These are phyloP conservation scores for Volvox carteri DNA, from an alignment of 163 green algal genomes.

Conservation along the genomic window DNA sequence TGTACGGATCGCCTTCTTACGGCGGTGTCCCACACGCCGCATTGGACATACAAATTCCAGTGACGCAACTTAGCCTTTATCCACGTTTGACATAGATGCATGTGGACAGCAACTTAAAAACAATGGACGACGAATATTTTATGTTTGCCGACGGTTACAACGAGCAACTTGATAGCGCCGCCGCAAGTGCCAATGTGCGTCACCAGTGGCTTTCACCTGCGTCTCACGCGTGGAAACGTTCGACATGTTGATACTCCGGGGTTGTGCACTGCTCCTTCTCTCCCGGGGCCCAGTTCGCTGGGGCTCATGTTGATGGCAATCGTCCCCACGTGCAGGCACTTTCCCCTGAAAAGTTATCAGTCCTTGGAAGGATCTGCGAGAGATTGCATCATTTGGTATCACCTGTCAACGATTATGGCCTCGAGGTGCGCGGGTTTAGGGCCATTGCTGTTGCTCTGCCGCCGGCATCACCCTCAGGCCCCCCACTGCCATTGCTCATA, in stretches of 20 bases:
- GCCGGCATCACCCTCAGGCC: background rate
- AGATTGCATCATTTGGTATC: background rate
- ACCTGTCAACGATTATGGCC: constrained; percentile 10
- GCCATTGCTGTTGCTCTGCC: background rate
- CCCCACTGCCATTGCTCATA: background rate
- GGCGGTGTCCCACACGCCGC: too few relatives aligned
- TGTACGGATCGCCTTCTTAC: too few relatives aligned
- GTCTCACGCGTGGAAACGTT: too few relatives aligned
- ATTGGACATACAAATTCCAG: background rate
- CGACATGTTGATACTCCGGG: too few relatives aligned
- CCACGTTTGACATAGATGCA: too few relatives aligned
- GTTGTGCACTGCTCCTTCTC: too few relatives aligned
- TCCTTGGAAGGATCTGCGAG: background rate
- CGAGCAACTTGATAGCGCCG: constrained; percentile 3
- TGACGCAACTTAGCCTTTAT: too few relatives aligned
- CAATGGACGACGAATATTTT: background rate
- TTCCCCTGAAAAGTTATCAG: background rate
- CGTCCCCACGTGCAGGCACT: background rate
- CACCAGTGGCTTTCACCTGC: too few relatives aligned
- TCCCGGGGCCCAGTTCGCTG: too few relatives aligned
- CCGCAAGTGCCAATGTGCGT: background rate
- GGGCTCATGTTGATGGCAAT: too few relatives aligned
- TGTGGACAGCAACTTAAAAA: too few relatives aligned
- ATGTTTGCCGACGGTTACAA: background rate
- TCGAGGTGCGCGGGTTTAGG: background rate